A percentile compares a stretch with the other conserved stretches of the same genome.
phyloP scores from a whole-genome alignment of 129 eudicot species.

The sunflower (Helianthus annuus) region DNA sequence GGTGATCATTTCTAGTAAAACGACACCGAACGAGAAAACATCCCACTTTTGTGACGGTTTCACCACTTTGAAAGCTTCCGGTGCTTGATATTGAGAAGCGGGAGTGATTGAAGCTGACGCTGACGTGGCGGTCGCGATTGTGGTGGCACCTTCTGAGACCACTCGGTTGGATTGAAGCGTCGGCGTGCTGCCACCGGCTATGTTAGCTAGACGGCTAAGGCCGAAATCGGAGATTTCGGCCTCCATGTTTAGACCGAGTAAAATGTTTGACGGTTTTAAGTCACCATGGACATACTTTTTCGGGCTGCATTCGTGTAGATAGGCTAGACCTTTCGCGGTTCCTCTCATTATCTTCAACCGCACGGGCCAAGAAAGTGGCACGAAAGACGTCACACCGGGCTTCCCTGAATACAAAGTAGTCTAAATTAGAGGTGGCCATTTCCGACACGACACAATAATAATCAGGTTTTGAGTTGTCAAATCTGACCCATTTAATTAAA shows the following conservation, averaged over 20 bases:
- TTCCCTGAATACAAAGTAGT: conserved; percentile 51
- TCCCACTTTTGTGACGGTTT: conserved; percentile 99
- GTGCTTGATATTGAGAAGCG: conserved; percentile 73
- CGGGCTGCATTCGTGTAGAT: conserved; percentile 91
- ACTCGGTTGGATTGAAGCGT: conserved; percentile 60
- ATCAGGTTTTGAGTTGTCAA: not conserved
- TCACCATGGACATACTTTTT: conserved; percentile 96
- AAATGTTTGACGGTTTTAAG: conserved; percentile 77
- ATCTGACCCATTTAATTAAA: no score
- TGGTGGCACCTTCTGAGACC: conserved; percentile 49
- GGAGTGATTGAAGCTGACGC: conserved; percentile 27
- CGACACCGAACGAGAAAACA: conserved; percentile 81
- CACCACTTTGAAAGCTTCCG: conserved; percentile 83
- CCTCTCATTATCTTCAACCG: conserved; percentile 84
- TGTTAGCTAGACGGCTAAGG: conserved; percentile 84
- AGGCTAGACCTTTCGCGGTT: conserved; percentile 76
- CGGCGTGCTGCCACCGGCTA: conserved; percentile 81
- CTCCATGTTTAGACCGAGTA: conserved; percentile 81
- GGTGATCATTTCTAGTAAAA: conserved; percentile 77
- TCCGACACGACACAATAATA: not conserved
- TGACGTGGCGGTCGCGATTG: conserved; percentile 31
- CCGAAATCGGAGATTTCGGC: conserved; percentile 86
- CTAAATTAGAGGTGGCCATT: not conserved
- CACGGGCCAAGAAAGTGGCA: conserved; percentile 68
- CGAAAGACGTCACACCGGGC: conserved; percentile 65